Evolutionary conservation across 805 yeast species (phyloP).

Genomic region (Sugiyamaella chiloensis): DNA sequence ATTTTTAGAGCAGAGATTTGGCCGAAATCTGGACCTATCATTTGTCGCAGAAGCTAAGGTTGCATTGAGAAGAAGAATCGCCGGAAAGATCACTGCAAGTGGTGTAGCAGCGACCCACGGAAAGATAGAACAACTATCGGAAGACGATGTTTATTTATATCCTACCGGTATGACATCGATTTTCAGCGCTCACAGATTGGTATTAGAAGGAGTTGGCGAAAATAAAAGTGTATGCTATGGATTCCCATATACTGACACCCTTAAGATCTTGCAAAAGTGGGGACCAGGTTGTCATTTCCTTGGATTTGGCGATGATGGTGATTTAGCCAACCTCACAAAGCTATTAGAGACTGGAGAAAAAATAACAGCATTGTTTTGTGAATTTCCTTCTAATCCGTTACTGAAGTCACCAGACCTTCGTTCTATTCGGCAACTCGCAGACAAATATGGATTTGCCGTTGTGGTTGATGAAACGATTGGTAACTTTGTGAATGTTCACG

Average conservation of each 20-base stretch:
- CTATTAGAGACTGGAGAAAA: constrained; percentile 60
- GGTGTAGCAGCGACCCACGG: constrained; percentile 29
- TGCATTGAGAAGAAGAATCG: constrained; percentile 71
- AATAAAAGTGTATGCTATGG: constrained; percentile 87
- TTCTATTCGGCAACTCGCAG: constrained; percentile 62
- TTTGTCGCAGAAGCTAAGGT: constrained; percentile 72
- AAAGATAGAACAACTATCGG: constrained; percentile 26
- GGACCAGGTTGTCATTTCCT: constrained; percentile 88
- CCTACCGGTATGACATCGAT: constrained; percentile 95
- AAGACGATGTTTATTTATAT: constrained; percentile 71
- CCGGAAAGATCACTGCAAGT: constrained; percentile 50
- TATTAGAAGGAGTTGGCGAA: constrained; percentile 26
- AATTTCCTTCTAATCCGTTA: constrained; percentile 94
- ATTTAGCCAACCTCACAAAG: constrained; percentile 59
- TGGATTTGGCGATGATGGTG: constrained; percentile 75
- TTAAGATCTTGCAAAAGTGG: constrained; percentile 79
- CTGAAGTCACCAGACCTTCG: constrained; percentile 76
- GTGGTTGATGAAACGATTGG: constrained; percentile 95
- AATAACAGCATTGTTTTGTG: constrained; percentile 80
- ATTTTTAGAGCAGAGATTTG: constrained; percentile 85
- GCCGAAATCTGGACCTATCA: constrained; percentile 78
- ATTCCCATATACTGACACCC: constrained; percentile 91
- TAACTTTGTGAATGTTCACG: constrained; percentile 79
- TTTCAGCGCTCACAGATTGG: constrained; percentile 65
- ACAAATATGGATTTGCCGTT: constrained; percentile 67